Conservation (phyloP, 371 early-diverging fungal species). For the Furculomyces boomerangus region DNA sequence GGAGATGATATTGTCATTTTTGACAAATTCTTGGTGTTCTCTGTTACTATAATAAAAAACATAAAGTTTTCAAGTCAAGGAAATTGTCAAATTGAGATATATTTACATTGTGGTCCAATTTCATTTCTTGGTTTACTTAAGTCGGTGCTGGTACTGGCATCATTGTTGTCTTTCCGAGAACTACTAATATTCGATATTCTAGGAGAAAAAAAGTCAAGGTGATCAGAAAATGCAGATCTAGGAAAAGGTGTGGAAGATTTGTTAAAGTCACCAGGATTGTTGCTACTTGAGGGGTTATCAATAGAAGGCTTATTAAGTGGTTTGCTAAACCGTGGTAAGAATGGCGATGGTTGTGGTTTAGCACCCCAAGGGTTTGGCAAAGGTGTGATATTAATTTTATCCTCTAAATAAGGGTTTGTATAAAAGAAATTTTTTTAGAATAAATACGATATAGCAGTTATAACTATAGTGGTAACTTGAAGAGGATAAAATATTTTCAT, state of each 20-base stretch:
- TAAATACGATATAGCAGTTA: neutral
- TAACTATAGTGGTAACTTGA: neutral
- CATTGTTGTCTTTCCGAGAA: neutral
- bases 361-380: slow-evolving; percentile 71
- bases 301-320: neutral
- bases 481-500: neutral
- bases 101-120: neutral
- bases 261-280: neutral
- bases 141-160: too few relatives aligned
- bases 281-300: neutral
- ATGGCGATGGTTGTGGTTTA: neutral
- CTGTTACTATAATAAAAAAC: neutral
- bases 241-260: neutral
- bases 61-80: neutral
- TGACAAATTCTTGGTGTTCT: neutral
- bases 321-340: neutral
- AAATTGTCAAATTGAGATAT: neutral
- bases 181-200: neutral
- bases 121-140: too few relatives aligned
- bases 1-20: neutral
- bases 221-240: neutral
- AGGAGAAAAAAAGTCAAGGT: neutral
- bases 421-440: neutral
- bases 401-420: slow-evolving; percentile 1
- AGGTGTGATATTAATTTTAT: slow-evolving; percentile 47